These are phyloP conservation scores for Pholiota microspora DNA, from an alignment of 768 basidiomycete genomes.

Conservation along the genomic window DNA sequence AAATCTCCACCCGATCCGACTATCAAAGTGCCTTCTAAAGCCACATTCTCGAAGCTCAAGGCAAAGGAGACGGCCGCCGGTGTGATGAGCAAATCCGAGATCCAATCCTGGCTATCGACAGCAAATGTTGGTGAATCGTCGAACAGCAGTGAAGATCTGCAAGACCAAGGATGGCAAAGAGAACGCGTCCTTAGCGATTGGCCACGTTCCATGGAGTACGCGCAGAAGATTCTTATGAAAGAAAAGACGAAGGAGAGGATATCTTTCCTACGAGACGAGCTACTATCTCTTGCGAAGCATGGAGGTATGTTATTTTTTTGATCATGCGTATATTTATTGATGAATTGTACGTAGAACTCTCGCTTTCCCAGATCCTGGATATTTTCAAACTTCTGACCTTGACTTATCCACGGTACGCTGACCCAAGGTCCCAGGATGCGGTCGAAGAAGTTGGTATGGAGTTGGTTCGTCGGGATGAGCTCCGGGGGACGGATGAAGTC, in stretches of 20 bases:
- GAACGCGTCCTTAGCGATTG: conserved; percentile 55
- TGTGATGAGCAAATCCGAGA: conserved; percentile 49
- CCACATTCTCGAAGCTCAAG: conserved; percentile 48
- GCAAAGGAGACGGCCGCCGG: conserved; percentile 39
- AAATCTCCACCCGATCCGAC: conserved; percentile 2
- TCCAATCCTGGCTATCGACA: conserved; percentile 64
- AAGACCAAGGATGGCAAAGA: conserved; percentile 44
- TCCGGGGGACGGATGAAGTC: conserved; percentile 37
- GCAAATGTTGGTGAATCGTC: conserved; percentile 29
- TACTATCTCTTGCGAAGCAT: conserved; percentile 54
- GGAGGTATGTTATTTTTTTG: conserved; percentile 42
- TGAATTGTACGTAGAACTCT: conserved; percentile 45
- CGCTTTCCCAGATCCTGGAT: conserved; percentile 60
- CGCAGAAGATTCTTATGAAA: conserved; percentile 46
- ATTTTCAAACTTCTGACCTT: conserved; percentile 70
- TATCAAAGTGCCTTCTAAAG: conserved; percentile 27
- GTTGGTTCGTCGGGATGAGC: conserved; percentile 61
- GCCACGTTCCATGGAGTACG: conserved; percentile 51
- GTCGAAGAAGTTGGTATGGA: conserved; percentile 67
- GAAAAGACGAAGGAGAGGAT: conserved; percentile 53
- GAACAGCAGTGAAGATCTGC: conserved; percentile 28
- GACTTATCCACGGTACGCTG: conserved; percentile 79
- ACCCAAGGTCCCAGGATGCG: conserved; percentile 65
- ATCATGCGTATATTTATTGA: conserved; percentile 8
- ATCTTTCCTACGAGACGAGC: conserved; percentile 61